Evolutionary conservation across 768 basidiomycete species (phyloP).

Genomic region (Boletus rubropictus): DNA sequence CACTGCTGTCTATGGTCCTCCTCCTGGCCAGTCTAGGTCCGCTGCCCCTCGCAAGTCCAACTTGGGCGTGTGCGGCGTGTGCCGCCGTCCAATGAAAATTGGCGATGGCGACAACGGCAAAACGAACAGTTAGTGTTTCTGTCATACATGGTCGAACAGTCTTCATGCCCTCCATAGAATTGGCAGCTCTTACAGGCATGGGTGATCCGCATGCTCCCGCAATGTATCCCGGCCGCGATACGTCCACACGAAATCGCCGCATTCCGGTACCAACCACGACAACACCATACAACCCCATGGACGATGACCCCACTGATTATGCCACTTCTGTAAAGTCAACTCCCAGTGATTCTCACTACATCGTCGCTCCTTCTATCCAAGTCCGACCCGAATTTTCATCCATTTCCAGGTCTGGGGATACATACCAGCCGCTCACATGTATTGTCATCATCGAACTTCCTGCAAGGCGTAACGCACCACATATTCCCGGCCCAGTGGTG

Average conservation of each 20-base stretch:
- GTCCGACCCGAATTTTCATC: slow-evolving; percentile 89
- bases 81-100: slow-evolving; percentile 93
- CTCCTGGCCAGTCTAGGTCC: slow-evolving; percentile 51
- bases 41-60: slow-evolving; percentile 64
- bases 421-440: slow-evolving; percentile 85
- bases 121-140: slow-evolving; percentile 72
- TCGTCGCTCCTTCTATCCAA: slow-evolving; percentile 90
- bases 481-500: slow-evolving; percentile 50
- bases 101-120: slow-evolving; percentile 78
- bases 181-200: slow-evolving; percentile 91
- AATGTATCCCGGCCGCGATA: slow-evolving; percentile 68
- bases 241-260: slow-evolving; percentile 35
- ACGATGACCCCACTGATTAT: slow-evolving; percentile 81
- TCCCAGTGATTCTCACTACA: slow-evolving; percentile 51
- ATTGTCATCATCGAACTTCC: slow-evolving; percentile 92
- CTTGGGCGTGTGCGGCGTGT: slow-evolving; percentile 94
- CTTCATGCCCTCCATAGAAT: slow-evolving; percentile 48
- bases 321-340: slow-evolving; percentile 44
- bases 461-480: slow-evolving; percentile 51
- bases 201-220: slow-evolving; percentile 51
- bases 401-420: slow-evolving; percentile 61
- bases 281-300: slow-evolving; percentile 56
- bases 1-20: slow-evolving; percentile 91
- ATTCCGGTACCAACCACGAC: slow-evolving; percentile 19
- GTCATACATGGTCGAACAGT: background rate